Evolutionary conservation across 306 rosid species (phyloP).

Genomic region (Vigna angularis): DNA sequence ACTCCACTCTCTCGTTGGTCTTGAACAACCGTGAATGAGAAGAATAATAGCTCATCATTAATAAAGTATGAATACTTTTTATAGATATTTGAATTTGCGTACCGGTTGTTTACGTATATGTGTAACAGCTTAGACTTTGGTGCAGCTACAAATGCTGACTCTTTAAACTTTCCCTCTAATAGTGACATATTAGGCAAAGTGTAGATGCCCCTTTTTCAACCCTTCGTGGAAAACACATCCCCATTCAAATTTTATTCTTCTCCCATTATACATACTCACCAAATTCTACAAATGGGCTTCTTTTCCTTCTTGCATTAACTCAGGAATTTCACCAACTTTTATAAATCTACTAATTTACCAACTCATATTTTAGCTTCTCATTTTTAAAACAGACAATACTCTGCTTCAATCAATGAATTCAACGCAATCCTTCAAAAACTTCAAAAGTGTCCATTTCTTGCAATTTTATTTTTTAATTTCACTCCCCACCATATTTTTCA

Average conservation of each 20-base stretch:
- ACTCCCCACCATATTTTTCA: background rate
- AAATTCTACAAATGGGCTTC: background rate
- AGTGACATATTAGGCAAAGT: background rate
- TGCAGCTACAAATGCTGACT: constrained; percentile 2
- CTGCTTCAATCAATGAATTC: background rate
- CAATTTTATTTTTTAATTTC: background rate
- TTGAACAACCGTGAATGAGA: background rate
- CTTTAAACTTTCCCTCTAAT: background rate
- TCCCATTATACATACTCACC: background rate
- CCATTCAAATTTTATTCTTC: background rate
- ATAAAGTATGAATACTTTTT: background rate
- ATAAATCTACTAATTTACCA: background rate
- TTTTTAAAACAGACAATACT: background rate
- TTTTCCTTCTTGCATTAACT: background rate
- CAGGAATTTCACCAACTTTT: background rate
- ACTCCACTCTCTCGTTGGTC: background rate
- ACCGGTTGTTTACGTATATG: background rate
- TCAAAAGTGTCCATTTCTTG: background rate
- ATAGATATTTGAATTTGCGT: background rate
- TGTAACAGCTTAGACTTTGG: background rate
- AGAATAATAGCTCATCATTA: background rate
- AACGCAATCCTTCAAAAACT: background rate
- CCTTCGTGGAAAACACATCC: background rate
- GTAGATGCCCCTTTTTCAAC: constrained; percentile 15
- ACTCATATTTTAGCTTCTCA: background rate